phyloP scores from a whole-genome alignment of 192 early-diverging fungal genomes.

The Entomortierella chlamydospora region DNA sequence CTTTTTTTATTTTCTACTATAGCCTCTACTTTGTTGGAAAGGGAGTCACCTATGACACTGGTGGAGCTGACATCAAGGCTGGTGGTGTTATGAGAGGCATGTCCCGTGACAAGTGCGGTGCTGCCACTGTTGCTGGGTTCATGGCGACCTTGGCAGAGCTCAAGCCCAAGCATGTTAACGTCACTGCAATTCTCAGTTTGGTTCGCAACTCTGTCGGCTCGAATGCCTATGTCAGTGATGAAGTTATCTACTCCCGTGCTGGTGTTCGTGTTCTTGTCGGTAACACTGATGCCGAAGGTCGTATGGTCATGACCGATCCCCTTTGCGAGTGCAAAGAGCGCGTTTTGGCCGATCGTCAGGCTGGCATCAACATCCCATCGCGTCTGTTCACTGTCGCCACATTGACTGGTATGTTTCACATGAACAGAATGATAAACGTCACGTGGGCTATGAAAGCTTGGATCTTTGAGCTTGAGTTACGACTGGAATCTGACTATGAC shows the following conservation, averaged over 20 bases:
- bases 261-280: conserved; percentile 83
- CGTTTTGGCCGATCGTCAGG: conserved; percentile 68
- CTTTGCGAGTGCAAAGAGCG: conserved; percentile 80
- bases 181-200: conserved; percentile 79
- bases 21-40: conserved; percentile 89
- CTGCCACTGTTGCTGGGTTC: conserved; percentile 85
- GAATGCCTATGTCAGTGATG: conserved; percentile 85
- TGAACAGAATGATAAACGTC: not conserved
- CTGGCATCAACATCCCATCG: conserved; percentile 52
- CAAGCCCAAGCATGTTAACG: conserved; percentile 73
- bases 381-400: conserved; percentile 88
- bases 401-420: conserved; percentile 67
- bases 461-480: too few species aligned
- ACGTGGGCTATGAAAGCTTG: too few species aligned
- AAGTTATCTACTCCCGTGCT: conserved; percentile 80
- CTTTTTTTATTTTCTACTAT: too few species aligned
- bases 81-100: conserved; percentile 87
- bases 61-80: conserved; percentile 88
- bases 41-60: conserved; percentile 93
- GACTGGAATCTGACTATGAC: too few species aligned
- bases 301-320: conserved; percentile 89
- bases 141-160: conserved; percentile 75
- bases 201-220: conserved; percentile 88
- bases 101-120: conserved; percentile 93
- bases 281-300: conserved; percentile 93